Conservation (phyloP, 306 rosid genomes). For the Pueraria montana region DNA sequence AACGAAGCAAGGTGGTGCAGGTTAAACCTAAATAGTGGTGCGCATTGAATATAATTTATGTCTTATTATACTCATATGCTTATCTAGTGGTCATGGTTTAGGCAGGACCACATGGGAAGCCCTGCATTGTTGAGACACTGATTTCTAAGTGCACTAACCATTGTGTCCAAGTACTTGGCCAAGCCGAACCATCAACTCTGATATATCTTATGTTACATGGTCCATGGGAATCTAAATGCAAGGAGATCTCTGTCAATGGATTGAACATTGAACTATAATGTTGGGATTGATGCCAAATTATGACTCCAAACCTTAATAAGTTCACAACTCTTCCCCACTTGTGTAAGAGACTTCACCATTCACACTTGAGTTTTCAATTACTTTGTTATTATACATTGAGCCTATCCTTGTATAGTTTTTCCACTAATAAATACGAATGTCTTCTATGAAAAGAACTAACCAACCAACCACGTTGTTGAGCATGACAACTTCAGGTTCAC, state of each 20-base stretch:
- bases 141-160: constrained; percentile 34
- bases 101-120: constrained; percentile 67
- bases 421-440: constrained; percentile 50
- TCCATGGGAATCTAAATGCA: constrained; percentile 5
- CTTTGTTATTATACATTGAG: constrained; percentile 39
- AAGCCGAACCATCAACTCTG: background rate
- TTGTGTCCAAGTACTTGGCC: constrained; percentile 23
- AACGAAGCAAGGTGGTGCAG: constrained; percentile 25
- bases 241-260: background rate
- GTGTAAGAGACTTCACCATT: background rate
- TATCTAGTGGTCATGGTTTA: constrained; percentile 57
- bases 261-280: constrained; percentile 10
- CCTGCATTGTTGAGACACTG: constrained; percentile 41
- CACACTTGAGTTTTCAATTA: constrained; percentile 13
- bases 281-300: background rate
- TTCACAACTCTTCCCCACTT: background rate
- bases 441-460: constrained; percentile 36
- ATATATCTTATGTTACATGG: constrained; percentile 5
- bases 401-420: constrained; percentile 28
- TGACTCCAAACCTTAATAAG: background rate
- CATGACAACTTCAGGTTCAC: constrained; percentile 48
- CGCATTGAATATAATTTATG: constrained; percentile 52
- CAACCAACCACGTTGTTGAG: constrained; percentile 49
- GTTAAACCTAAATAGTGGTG: constrained; percentile 49
- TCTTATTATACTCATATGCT: constrained; percentile 37